Conservation (phyloP, 2,329 filamentous ascomycete species). For the Trichoderma asperellum region DNA sequence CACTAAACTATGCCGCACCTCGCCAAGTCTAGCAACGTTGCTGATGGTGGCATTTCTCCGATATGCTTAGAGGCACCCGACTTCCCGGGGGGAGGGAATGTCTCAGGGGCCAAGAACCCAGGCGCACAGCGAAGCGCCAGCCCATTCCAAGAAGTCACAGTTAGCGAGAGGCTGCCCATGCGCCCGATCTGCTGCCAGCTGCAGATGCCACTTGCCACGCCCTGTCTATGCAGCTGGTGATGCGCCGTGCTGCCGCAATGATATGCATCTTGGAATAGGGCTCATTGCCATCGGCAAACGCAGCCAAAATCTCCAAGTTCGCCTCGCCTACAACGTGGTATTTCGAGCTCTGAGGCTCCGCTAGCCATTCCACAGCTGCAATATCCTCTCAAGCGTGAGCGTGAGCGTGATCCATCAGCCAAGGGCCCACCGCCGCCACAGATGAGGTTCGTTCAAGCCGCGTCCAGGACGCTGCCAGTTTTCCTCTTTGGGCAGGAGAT, state of each 20-base stretch:
- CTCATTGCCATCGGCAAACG: neutral
- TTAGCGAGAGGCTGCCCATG: slow-evolving; percentile 3
- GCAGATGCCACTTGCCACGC: neutral
- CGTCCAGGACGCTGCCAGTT: slow-evolving; percentile 5
- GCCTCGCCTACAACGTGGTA: slow-evolving; percentile 17
- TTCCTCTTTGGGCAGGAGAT: slow-evolving; percentile 15
- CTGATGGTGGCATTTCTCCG: neutral
- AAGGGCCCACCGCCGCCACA: neutral
- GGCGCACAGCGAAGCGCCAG: neutral
- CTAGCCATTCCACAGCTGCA: neutral
- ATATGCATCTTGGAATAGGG: neutral
- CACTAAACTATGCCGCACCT: slow-evolving; percentile 10
- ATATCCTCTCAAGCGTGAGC: neutral
- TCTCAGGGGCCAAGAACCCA: slow-evolving; percentile 5
- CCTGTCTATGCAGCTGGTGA: neutral
- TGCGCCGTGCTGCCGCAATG: neutral
- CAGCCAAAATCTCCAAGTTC: neutral
- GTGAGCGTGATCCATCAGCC: slow-evolving; percentile 16
- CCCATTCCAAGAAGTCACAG: neutral
- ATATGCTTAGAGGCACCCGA: neutral
- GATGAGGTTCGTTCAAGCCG: neutral
- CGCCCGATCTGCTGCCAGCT: neutral
- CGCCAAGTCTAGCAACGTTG: slow-evolving; percentile 29
- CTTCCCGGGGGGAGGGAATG: slow-evolving; percentile 1
- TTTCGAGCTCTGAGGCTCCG: neutral